phyloP scores from a whole-genome alignment of 108 stramenopile genomes.

The Asterionellopsis glacialis region DNA sequence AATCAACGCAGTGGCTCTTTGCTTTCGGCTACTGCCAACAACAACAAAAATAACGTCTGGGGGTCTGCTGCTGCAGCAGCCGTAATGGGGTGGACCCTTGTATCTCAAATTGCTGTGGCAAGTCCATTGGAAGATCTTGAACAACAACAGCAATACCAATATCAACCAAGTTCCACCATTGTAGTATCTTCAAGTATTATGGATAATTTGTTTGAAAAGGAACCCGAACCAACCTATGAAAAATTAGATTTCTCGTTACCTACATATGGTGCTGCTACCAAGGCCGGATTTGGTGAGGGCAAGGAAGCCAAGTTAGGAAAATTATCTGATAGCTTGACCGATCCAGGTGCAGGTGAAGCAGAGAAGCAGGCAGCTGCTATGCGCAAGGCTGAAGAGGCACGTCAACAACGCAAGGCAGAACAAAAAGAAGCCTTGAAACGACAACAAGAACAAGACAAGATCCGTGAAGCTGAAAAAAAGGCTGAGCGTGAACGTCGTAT shows the following conservation, averaged over 20 bases:
- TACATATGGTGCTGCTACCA: neutral
- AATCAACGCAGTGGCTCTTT: neutral
- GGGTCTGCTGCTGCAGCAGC: neutral
- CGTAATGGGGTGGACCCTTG: slow-evolving; percentile 5
- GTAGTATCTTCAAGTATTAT: neutral
- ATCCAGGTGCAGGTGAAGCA: neutral
- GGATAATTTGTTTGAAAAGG: neutral
- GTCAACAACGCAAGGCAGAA: neutral
- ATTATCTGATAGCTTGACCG: neutral
- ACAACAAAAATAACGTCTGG: neutral
- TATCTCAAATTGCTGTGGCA: slow-evolving; percentile 5
- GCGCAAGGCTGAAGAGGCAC: slow-evolving; percentile 8
- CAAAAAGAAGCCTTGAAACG: neutral
- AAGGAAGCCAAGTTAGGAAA: neutral
- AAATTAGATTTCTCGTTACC: slow-evolving; percentile 9
- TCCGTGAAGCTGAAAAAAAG: neutral
- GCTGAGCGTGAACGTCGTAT: neutral
- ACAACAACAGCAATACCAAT: neutral
- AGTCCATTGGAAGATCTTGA: neutral
- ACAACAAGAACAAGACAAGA: neutral
- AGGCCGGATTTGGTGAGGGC: slow-evolving; percentile 4
- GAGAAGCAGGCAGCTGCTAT: slow-evolving; percentile 7
- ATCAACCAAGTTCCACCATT: neutral
- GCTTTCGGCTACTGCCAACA: neutral
- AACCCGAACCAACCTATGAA: slow-evolving; percentile 7